These are phyloP conservation scores for Haplosporangium sp. DNA, from an alignment of 371 early-diverging fungal genomes.

Conservation along the genomic window DNA sequence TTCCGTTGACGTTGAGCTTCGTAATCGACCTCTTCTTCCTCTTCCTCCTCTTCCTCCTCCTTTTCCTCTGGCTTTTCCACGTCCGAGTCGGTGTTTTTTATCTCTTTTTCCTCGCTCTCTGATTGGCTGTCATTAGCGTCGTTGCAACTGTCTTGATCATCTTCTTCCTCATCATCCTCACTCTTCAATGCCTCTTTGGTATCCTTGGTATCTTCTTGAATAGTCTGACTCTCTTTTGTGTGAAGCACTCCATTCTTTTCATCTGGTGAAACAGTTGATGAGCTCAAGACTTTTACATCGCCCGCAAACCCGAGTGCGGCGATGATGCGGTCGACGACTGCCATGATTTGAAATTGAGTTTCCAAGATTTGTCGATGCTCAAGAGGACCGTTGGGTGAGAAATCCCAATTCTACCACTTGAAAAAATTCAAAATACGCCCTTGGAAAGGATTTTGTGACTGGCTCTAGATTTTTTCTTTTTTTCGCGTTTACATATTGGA, in stretches of 20 bases:
- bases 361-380: not conserved
- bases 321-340: not conserved
- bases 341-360: slow-evolving; percentile 7
- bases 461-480: not conserved
- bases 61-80: slow-evolving; percentile 1
- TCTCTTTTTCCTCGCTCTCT: not conserved
- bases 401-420: not conserved
- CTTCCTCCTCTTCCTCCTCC: slow-evolving; percentile 7
- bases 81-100: not conserved
- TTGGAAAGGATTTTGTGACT: not conserved
- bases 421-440: no score
- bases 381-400: not conserved
- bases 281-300: not conserved
- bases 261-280: not conserved
- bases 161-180: not conserved
- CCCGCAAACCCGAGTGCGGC: not conserved
- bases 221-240: not conserved
- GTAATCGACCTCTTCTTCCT: slow-evolving; percentile 28
- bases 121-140: not conserved
- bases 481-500: not conserved
- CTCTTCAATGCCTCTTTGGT: not conserved
- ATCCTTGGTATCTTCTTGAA: not conserved
- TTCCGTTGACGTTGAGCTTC: slow-evolving; percentile 44
- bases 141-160: not conserved
- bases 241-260: not conserved